phyloP scores from a whole-genome alignment of 305 asterid species.

The Fraxinus paxiana region DNA sequence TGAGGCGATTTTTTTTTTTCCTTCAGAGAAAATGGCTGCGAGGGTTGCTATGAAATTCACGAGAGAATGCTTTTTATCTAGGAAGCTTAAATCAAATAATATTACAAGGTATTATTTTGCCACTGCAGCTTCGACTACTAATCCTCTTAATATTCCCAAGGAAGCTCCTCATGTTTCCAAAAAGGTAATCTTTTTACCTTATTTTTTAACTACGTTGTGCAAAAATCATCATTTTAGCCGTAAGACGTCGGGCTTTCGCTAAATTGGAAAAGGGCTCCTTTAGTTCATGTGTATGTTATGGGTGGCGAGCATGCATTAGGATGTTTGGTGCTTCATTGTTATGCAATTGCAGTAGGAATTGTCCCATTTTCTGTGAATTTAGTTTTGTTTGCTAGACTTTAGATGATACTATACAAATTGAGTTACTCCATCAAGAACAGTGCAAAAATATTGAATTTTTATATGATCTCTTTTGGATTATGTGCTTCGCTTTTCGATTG shows the following conservation, averaged over 20 bases:
- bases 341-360: not conserved
- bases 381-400: not conserved
- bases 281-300: not conserved
- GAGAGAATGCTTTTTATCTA: conserved; percentile 32
- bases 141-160: conserved; percentile 37
- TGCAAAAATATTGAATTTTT: not conserved
- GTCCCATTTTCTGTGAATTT: not conserved
- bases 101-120: conserved; percentile 36
- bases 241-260: not conserved
- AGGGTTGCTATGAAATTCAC: conserved; percentile 46
- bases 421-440: not conserved
- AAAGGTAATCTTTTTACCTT: conserved; percentile 37
- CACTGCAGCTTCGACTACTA: conserved; percentile 32
- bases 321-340: not conserved
- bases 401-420: not conserved
- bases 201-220: not conserved
- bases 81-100: conserved; percentile 29
- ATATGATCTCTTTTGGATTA: not conserved
- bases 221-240: not conserved
- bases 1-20: conserved; percentile 12
- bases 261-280: conserved; percentile 3
- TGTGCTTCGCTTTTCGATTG: not conserved
- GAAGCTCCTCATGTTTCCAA: conserved; percentile 64
- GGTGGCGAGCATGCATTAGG: not conserved
- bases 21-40: conserved; percentile 45